These are phyloP conservation scores for Lecanicillium sp. DNA, from an alignment of 2,329 filamentous ascomycete species.

Conservation along the genomic window DNA sequence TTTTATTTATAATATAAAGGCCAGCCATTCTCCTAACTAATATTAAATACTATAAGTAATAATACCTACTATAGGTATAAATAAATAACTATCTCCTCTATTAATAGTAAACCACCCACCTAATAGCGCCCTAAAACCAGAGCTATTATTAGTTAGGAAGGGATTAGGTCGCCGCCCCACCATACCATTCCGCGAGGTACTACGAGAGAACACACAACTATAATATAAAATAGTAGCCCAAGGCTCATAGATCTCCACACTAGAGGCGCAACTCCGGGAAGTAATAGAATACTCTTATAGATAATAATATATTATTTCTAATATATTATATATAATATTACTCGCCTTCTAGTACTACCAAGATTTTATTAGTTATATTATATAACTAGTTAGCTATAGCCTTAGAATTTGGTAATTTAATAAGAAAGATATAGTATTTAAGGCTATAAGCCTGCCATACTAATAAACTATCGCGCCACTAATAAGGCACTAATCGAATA, in stretches of 20 bases:
- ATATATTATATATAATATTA: not conserved
- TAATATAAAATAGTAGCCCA: not conserved
- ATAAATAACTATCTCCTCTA: not conserved
- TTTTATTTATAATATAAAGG: too few species aligned
- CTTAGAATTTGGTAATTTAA: too few species aligned
- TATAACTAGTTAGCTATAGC: not conserved
- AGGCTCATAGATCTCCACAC: not conserved
- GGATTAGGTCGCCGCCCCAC: not conserved
- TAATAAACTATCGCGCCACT: too few species aligned
- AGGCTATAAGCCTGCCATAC: too few species aligned
- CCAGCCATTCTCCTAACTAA: too few species aligned
- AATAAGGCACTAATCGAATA: too few species aligned
- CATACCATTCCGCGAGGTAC: not conserved
- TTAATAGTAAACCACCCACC: not conserved
- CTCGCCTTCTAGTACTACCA: not conserved
- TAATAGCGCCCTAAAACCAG: not conserved
- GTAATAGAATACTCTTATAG: not conserved
- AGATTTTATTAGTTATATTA: not conserved
- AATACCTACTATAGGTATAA: not conserved
- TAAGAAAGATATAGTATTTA: too few species aligned
- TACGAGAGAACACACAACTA: not conserved
- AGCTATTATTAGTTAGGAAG: not conserved
- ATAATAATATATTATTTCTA: not conserved
- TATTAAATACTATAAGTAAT: too few species aligned
- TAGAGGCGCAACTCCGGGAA: not conserved